Percentiles rank a stretch among this genome's conserved stretches.
phyloP scores from a whole-genome alignment of 768 basidiomycete species.

The Kwoniella sp. region DNA sequence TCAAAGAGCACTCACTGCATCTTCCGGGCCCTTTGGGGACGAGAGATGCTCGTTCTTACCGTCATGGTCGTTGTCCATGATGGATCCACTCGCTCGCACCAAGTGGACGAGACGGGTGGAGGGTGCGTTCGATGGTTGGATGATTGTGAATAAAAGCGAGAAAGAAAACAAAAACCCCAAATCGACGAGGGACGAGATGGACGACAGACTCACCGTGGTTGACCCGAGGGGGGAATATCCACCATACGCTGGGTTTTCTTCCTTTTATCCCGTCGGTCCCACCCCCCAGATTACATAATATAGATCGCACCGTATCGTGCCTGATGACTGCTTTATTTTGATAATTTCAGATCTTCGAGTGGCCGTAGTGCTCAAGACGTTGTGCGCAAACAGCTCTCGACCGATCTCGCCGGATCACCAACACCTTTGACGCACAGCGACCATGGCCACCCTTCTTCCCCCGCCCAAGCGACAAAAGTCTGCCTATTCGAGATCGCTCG shows the following conservation, averaged over 20 bases:
- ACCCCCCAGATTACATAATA: no score
- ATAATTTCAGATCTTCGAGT: no score
- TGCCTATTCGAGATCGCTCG: slow-evolving; percentile 53
- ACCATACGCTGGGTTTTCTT: background rate
- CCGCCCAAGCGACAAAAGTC: slow-evolving; percentile 81
- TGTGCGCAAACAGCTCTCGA: no score
- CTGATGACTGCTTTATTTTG: background rate
- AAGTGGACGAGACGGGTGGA: slow-evolving; percentile 22
- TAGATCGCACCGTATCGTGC: background rate
- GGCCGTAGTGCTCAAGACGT: no score
- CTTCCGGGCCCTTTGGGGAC: slow-evolving; percentile 23
- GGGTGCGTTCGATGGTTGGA: slow-evolving; percentile 1
- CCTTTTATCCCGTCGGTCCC: slow-evolving; percentile 5
- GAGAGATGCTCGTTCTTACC: slow-evolving; percentile 8
- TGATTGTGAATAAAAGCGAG: background rate
- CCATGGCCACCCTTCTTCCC: slow-evolving; percentile 78
- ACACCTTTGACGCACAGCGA: no score
- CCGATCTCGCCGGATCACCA: no score
- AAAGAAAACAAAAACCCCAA: slow-evolving; percentile 1
- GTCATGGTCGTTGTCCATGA: slow-evolving; percentile 14
- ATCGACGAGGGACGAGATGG: background rate
- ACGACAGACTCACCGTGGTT: background rate
- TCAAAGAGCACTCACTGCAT: slow-evolving; percentile 16
- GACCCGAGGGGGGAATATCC: background rate
- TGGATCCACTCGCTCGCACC: background rate